phyloP scores from a whole-genome alignment of 2,329 filamentous ascomycete genomes.

The Aspergillus bombycis region DNA sequence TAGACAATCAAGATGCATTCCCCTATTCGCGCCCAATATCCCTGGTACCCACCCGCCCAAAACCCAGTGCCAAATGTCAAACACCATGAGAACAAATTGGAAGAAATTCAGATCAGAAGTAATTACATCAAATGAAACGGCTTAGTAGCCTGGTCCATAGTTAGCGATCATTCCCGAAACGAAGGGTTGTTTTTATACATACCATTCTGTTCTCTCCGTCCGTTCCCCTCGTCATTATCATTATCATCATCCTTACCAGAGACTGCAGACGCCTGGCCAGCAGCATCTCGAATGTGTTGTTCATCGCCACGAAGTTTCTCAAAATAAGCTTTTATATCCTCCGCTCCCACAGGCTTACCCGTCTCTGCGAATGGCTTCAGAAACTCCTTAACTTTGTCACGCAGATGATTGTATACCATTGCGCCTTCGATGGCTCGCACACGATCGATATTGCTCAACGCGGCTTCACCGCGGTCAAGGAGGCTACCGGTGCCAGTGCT shows the following conservation, averaged over 20 bases:
- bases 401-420: constrained; percentile 96
- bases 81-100: background rate
- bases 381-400: constrained; percentile 94
- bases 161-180: background rate
- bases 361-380: constrained; percentile 92
- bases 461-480: constrained; percentile 88
- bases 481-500: constrained; percentile 75
- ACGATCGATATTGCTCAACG: constrained; percentile 86
- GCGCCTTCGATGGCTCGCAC: constrained; percentile 93
- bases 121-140: background rate
- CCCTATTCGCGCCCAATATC: background rate
- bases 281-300: constrained; percentile 67
- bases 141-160: constrained; percentile 10
- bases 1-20: background rate
- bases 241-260: constrained; percentile 33
- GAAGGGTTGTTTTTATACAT: constrained; percentile 20
- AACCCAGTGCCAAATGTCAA: background rate
- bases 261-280: constrained; percentile 52
- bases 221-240: constrained; percentile 34
- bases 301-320: constrained; percentile 90
- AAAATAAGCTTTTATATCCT: constrained; percentile 97
- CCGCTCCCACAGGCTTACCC: constrained; percentile 82
- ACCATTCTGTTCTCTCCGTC: constrained; percentile 53
- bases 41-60: background rate
- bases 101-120: background rate